phyloP scores from a whole-genome alignment of 345 rosid genomes.

The Eucalyptus regnans region DNA sequence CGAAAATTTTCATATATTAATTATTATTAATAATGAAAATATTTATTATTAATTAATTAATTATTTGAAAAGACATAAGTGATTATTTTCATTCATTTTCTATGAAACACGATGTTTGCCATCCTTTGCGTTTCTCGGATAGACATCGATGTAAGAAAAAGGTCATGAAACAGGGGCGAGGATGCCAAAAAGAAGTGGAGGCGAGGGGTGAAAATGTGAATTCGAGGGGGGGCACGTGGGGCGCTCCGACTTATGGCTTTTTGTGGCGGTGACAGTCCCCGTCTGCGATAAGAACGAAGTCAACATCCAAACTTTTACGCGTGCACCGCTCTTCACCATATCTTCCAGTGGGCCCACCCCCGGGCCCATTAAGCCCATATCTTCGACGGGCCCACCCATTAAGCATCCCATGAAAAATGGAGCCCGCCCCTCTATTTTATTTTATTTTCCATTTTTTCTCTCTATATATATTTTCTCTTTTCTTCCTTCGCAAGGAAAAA shows the following conservation, averaged over 20 bases:
- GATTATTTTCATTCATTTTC: background rate
- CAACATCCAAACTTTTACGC: background rate
- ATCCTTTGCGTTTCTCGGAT: background rate
- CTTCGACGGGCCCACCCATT: background rate
- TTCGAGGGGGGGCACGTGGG: background rate
- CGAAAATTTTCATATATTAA: too few species aligned
- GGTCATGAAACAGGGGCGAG: background rate
- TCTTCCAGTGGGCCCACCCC: background rate
- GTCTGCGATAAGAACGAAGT: background rate
- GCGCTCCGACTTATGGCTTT: background rate
- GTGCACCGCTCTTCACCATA: background rate
- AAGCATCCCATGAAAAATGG: background rate
- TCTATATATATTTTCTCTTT: background rate
- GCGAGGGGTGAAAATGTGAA: background rate
- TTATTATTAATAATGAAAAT: accelerated
- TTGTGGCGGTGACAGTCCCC: background rate
- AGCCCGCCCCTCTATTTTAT: background rate
- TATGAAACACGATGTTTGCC: accelerated
- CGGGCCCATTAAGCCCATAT: background rate
- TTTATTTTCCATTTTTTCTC: background rate
- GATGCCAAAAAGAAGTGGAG: background rate
- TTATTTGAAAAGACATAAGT: accelerated
- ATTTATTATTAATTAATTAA: accelerated
- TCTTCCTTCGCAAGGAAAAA: background rate
- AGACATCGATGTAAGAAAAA: background rate